phyloP scores from a whole-genome alignment of 352 stramenopile genomes.

The Globisporangium ultimum region DNA sequence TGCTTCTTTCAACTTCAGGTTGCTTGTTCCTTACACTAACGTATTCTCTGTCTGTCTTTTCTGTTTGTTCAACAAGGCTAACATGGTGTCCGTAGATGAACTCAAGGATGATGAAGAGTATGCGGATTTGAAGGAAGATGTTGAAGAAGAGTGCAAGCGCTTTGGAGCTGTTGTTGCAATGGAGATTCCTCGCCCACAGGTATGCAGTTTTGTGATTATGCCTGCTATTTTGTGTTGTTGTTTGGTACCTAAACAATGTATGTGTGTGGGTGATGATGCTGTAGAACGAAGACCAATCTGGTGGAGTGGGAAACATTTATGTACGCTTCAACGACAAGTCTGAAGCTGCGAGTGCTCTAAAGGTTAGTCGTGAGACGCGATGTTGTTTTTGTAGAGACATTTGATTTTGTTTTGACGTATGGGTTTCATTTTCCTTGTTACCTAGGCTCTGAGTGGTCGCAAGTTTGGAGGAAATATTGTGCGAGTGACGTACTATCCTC shows the following conservation, averaged over 20 bases:
- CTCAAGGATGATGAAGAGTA: slow-evolving; percentile 85
- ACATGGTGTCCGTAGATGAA: slow-evolving; percentile 85
- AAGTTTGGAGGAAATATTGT: slow-evolving; percentile 88
- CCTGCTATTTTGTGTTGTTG: background rate
- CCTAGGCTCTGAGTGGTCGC: slow-evolving; percentile 71
- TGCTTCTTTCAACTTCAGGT: background rate
- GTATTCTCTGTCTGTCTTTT: background rate
- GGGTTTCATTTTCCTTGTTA: background rate
- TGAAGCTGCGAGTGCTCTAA: slow-evolving; percentile 60
- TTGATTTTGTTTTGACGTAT: background rate
- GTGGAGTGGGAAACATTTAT: slow-evolving; percentile 79
- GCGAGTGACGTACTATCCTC: slow-evolving; percentile 71
- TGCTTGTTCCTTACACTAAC: background rate
- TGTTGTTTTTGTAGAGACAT: background rate
- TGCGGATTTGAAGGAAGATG: slow-evolving; percentile 86
- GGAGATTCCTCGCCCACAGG: slow-evolving; percentile 81
- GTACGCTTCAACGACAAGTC: slow-evolving; percentile 64
- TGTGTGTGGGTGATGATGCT: background rate
- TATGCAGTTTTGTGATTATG: slow-evolving; percentile 15
- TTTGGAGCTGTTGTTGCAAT: slow-evolving; percentile 68
- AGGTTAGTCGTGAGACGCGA: slow-evolving; percentile 37
- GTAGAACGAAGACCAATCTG: slow-evolving; percentile 47
- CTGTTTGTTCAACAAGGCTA: slow-evolving; percentile 35
- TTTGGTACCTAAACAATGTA: background rate
- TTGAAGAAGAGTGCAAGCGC: slow-evolving; percentile 88